Evolutionary conservation across 2,329 filamentous ascomycete species (phyloP), one percentile per base, ranked within the genome.

Genomic region (Alternaria gaisen): DNA sequence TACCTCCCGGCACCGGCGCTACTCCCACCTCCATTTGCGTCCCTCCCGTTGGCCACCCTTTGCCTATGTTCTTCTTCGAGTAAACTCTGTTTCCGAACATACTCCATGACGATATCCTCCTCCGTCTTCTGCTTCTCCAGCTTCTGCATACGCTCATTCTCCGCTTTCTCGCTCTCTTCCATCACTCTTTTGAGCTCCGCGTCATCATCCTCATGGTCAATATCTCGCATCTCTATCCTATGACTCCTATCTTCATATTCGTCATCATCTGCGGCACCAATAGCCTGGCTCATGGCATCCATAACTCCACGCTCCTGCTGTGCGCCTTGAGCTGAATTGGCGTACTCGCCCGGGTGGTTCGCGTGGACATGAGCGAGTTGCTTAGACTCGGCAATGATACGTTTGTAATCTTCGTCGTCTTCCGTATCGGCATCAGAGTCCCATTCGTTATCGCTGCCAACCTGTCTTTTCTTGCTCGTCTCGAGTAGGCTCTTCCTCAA

Each of bases 81-180:
- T 42, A 92, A 73, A 75, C 90, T 93, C 80, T 93, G 90, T 80
- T 88, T 90, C 83, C 90, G 91, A 41, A 93, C 85, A 76, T 92
- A 93, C 70, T 93, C 90, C 73, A 94, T 77, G 9, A 93, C 86
- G 59, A 91, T 87, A 57, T 92, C 87, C 73, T 94, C 90, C 72
- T 93, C 91, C 11, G 80, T 56, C 82, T 77, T 26, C 85, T 83
- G 53, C 74, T 75, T 77, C 75, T 70, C 74, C 61, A 72, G 61
- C 60, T 72, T 63, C 77, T 47, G 82, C 78, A 26, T 85, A 80
- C 59, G 77, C 69, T 78, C 77, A 62, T 73, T 66, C 50, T 73
- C 73, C 1, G 63, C 68, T 9, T 57, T 58, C 56, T 74, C 67
- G 42, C 72, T 74, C 51, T 76, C 72, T 24, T 69, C 67, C 7